Base-by-base conservation (phyloP, 805 yeast species). In the Sporopachydermia quercuum region DNA sequence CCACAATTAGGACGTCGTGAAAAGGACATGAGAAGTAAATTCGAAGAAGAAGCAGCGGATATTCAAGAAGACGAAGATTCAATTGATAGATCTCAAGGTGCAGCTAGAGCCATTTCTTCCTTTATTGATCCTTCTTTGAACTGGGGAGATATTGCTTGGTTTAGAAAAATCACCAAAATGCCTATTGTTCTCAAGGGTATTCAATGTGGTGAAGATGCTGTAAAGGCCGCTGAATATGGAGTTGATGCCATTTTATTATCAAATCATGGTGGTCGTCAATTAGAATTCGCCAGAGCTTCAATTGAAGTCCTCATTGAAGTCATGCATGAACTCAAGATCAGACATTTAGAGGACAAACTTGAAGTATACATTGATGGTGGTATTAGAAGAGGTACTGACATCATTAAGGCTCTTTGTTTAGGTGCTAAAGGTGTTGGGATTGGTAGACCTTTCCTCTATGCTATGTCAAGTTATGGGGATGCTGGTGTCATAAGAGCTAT, bases 1-100 rank as follows among this genome's bases (percentile, higher is more conserved):
- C 96, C 96, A 4, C 79, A 81, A 45, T 65, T 86, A 35, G 96
- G 96, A 11, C 74, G 91, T 46, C 74, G 96, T 49, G 96, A 87
- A 57, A 86, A 84, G 57, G 95, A 85, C 52, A 71, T 74, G 74
- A 71, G 84, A 45, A 58, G 74, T 41, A 79, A 80, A 53, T 70
- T 70, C 45, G 57, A 62, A 15, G 71, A 62, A 33, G 67, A 63
- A 34, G 47, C 56, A 11, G 57, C 70, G 11, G 66, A 65, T 54
- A 71, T 67, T 39, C 68, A 69, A 50, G 66, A 61, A 34, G 64
- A 56, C 18, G 65, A 51, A 40, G 62, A 56, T 13, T 64, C 60
- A 16, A 68, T 74, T n/a, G 85, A 79, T 50, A 65, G 82, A 38
- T 55, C 71, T 18, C 77, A 77, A 54, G 96, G 96, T 41, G 94